phyloP scores from a whole-genome alignment of 805 yeast species.

The Sungouiozyma ichnusensis region DNA sequence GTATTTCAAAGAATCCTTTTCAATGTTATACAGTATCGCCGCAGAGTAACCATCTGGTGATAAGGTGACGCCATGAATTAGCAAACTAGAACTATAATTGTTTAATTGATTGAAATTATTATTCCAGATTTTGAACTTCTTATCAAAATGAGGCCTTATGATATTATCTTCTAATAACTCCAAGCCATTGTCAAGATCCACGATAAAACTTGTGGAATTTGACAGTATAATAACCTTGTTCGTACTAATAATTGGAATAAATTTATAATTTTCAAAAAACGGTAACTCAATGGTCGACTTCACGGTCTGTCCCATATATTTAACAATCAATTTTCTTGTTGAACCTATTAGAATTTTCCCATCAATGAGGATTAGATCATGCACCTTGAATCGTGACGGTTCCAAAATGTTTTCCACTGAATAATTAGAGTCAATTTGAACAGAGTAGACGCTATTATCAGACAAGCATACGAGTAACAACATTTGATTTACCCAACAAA shows the following conservation, averaged over 20 bases:
- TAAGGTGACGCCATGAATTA: constrained; percentile 20
- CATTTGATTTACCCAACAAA: constrained; percentile 9
- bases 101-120: constrained; percentile 15
- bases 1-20: constrained; percentile 21
- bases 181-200: constrained; percentile 9
- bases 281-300: constrained; percentile 1
- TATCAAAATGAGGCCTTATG: constrained; percentile 19
- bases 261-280: constrained; percentile 11
- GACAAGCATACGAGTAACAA: constrained; percentile 10
- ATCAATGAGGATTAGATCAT: constrained; percentile 12
- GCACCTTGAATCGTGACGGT: constrained; percentile 14
- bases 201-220: constrained; percentile 11
- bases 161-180: constrained; percentile 11
- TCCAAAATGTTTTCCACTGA: constrained; percentile 1
- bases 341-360: constrained; percentile 9
- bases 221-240: constrained; percentile 12
- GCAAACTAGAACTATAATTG: constrained; percentile 21
- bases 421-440: not conserved
- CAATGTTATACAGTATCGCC: constrained; percentile 22
- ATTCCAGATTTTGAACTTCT: constrained; percentile 23
- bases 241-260: constrained; percentile 11
- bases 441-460: constrained; percentile 18
- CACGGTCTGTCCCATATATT: constrained; percentile 5
- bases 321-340: constrained; percentile 9
- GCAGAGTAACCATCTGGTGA: constrained; percentile 24